These are phyloP conservation scores for Candida pseudoviswanathii DNA, from an alignment of 1,139 yeast species.

Conservation along the genomic window DNA sequence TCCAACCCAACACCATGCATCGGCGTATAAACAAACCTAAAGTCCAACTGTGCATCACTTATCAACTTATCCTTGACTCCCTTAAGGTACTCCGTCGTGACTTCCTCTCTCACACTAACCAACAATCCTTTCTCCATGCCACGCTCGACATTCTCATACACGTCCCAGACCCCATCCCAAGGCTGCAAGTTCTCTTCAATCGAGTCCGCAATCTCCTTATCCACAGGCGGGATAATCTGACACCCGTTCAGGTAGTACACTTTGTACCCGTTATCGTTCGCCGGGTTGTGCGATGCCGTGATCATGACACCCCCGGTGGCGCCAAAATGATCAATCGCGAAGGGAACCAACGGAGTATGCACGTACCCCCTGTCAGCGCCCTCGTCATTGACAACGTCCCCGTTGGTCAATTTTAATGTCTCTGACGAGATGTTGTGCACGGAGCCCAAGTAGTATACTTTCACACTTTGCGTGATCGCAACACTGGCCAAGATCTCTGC, in stretches of 20 bases:
- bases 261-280: constrained; percentile 90
- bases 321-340: constrained; percentile 61
- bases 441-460: constrained; percentile 64
- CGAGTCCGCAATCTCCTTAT: constrained; percentile 63
- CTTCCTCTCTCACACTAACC: constrained; percentile 29
- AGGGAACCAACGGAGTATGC: constrained; percentile 94
- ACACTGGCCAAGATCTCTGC: constrained; percentile 80
- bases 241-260: constrained; percentile 94
- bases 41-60: constrained; percentile 21
- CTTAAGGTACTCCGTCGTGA: constrained; percentile 37
- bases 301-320: constrained; percentile 92
- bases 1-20: constrained; percentile 92
- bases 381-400: constrained; percentile 6
- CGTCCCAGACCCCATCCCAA: constrained; percentile 57
- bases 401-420: constrained; percentile 20
- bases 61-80: constrained; percentile 33
- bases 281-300: constrained; percentile 96
- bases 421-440: constrained; percentile 32
- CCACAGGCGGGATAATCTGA: constrained; percentile 94
- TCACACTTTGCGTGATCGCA: constrained; percentile 67
- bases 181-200: constrained; percentile 67
- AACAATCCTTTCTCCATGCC: constrained; percentile 26
- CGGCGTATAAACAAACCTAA: constrained; percentile 80
- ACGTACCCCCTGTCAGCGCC: constrained; percentile 36
- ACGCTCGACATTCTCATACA: constrained; percentile 31